Percentiles rank a stretch among this genome's conserved stretches.
These are phyloP conservation scores for Phytophthora lateralis DNA, from an alignment of 352 stramenopile species.

Conservation along the genomic window DNA sequence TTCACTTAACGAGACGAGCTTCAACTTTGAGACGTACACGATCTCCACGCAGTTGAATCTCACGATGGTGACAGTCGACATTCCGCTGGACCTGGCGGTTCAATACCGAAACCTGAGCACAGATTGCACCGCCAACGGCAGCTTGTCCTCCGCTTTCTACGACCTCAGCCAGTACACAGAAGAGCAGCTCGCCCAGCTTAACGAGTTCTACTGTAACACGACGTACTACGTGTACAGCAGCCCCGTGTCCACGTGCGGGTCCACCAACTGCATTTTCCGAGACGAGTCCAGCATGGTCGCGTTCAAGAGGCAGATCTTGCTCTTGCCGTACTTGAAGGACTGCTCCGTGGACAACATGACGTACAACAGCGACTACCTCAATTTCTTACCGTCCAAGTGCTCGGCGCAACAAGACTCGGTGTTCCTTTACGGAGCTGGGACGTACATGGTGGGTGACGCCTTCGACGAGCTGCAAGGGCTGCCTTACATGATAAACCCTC, in stretches of 20 bases:
- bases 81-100: conserved; percentile 27
- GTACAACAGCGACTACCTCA: conserved; percentile 42
- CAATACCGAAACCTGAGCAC: conserved; percentile 38
- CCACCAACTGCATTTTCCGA: conserved; percentile 44
- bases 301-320: conserved; percentile 43
- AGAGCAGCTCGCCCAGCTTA: conserved; percentile 14
- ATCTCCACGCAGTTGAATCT: conserved; percentile 43
- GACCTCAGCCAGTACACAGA: conserved; percentile 20
- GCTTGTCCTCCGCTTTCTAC: conserved; percentile 13
- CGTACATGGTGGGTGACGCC: conserved; percentile 34
- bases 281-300: conserved; percentile 38
- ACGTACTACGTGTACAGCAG: conserved; percentile 33
- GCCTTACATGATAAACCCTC: conserved; percentile 33
- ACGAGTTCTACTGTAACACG: conserved; percentile 27
- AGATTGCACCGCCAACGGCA: conserved; percentile 29
- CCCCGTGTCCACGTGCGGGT: conserved; percentile 34
- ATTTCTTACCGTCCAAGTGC: conserved; percentile 38
- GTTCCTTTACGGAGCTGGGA: conserved; percentile 42
- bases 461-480: conserved; percentile 20
- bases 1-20: conserved; percentile 21
- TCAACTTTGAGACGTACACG: conserved; percentile 39
- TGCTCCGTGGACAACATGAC: conserved; percentile 41
- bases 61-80: conserved; percentile 43
- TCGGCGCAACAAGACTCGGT: conserved; percentile 25
- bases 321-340: conserved; percentile 48